Evolutionary conservation across 1,139 yeast genomes (phyloP).

Genomic region (Zygoascus sp.): DNA sequence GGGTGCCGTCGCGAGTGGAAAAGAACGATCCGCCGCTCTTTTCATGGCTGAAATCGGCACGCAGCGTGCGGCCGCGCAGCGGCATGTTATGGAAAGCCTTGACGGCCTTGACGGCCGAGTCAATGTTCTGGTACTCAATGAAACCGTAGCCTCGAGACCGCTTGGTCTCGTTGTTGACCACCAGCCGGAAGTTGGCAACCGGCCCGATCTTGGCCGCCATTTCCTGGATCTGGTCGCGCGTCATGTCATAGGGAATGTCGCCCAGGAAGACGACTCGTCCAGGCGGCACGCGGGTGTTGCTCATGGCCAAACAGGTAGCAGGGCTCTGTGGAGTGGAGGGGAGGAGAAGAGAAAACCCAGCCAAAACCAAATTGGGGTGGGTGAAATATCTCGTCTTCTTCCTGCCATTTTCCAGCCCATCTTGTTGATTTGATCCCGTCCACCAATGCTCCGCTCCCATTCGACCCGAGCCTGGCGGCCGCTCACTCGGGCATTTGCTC

Average conservation of each 20-base stretch:
- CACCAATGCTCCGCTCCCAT: too few species aligned
- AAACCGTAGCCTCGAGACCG: conserved; percentile 88
- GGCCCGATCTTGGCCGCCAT: conserved; percentile 75
- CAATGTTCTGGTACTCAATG: conserved; percentile 64
- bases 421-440: too few species aligned
- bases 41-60: conserved; percentile 56
- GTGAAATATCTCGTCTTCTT: neutral
- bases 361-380: too few species aligned
- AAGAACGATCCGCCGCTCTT: conserved; percentile 8
- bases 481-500: too few species aligned
- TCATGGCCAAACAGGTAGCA: too few species aligned
- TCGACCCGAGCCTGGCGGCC: too few species aligned
- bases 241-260: conserved; percentile 66
- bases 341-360: too few species aligned
- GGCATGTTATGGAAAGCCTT: conserved; percentile 74
- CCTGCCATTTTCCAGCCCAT: too few species aligned
- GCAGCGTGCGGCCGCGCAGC: conserved; percentile 63
- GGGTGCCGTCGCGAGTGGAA: conserved; percentile 5
- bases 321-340: too few species aligned
- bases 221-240: conserved; percentile 75
- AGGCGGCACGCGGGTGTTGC: conserved; percentile 24
- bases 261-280: conserved; percentile 53
- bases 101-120: conserved; percentile 86
- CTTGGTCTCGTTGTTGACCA: conserved; percentile 84
- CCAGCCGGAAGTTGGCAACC: conserved; percentile 63